Evolutionary conservation across 2,329 filamentous ascomycete genomes (phyloP), one percentile per base, ranked within the genome.

Genomic region (Periconia macrospinosa): DNA sequence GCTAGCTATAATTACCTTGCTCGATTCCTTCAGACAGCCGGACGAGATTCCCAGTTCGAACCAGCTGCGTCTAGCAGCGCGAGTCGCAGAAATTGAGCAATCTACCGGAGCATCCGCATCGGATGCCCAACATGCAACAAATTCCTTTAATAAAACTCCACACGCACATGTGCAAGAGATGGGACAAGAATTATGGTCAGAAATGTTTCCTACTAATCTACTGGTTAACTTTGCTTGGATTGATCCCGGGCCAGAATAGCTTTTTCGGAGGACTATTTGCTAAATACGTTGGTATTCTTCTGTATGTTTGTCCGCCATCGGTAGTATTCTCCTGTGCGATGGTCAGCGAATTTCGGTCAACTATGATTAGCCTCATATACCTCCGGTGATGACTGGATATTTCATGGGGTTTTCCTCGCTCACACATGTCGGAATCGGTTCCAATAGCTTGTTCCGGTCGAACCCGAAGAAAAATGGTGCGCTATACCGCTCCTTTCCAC

Each of bases 381-480:
- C 37, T 41, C 17, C 37, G 6, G 51, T 19, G 2, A 27, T 27
- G 23, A 27, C 23, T 27, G 23, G 23, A 60, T 70, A 76, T 43
- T 58, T 67, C 13, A 61, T 64, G 37, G 61, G 55, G 48, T 72
- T 67, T 0, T 65, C 68, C 15, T 69, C 63, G 8, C 58, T 57
- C 10, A 75, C 45, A 41, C 75, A 77, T 17, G 67, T 74, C 19
- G 71, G 69, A 27, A 76, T 54, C 3, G 73, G 75, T 56, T 76
- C 71, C 17, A 77, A 66, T 0, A 69, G 55, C 11, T 67, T 60
- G 50, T 76, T 74, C 50, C 76, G 75, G 49, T 77, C 76, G n/a
- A 75, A 67, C 20, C 67, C 65, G 50, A 80, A 81, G 65, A 81
- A 81, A 48, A 80, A 80, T 0, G 79, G 75, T 23, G 79, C 75